Evolutionary conservation across 805 yeast genomes (phyloP).

Genomic region (Torulaspora microellipsoides): DNA sequence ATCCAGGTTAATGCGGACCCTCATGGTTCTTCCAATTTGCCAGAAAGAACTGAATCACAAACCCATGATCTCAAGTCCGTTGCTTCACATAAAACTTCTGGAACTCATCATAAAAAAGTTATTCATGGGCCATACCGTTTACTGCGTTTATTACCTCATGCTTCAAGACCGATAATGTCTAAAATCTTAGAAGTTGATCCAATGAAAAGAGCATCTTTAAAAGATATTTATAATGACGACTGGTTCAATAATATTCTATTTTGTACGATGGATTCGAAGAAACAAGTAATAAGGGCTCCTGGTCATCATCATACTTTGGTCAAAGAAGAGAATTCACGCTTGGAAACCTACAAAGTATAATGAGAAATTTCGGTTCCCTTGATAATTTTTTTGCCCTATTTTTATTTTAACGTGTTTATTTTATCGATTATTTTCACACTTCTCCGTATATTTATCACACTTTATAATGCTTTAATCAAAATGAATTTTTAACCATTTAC

Average conservation of each 20-base stretch:
- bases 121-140: constrained; percentile 81
- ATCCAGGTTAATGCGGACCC: background rate
- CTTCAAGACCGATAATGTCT: constrained; percentile 70
- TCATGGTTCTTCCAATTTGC: background rate
- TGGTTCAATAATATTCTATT: constrained; percentile 63
- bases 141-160: constrained; percentile 78
- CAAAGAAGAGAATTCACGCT: constrained; percentile 43
- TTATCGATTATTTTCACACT: background rate
- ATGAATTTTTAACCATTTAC: background rate
- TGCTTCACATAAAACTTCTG: constrained; percentile 11
- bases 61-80: constrained; percentile 18
- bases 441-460: background rate
- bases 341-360: constrained; percentile 40
- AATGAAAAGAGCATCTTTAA: constrained; percentile 55
- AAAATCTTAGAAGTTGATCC: constrained; percentile 63
- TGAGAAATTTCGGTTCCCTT: background rate
- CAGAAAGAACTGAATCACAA: constrained; percentile 4
- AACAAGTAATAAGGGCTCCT: constrained; percentile 40
- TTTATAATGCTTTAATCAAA: background rate
- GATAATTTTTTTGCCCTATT: background rate
- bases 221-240: constrained; percentile 60
- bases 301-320: constrained; percentile 50
- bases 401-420: background rate
- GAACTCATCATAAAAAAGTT: constrained; percentile 42
- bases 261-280: constrained; percentile 51